These are phyloP conservation scores for Amanita fuliginea DNA, from an alignment of 768 basidiomycete genomes.

Conservation along the genomic window DNA sequence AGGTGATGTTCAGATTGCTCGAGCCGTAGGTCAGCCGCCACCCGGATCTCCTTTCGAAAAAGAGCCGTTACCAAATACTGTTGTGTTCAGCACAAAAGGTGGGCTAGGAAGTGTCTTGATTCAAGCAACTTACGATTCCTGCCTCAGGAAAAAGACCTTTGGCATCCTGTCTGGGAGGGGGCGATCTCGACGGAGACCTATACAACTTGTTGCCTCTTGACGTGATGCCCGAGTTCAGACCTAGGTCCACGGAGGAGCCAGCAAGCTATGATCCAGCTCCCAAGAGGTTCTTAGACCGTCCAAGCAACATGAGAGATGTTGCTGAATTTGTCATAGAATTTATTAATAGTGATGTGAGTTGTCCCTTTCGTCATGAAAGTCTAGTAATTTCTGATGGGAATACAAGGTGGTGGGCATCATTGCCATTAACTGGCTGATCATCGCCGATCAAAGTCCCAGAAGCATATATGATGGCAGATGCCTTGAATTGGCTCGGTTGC, in stretches of 20 bases:
- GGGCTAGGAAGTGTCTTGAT: conserved; percentile 1
- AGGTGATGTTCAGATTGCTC: conserved; percentile 51
- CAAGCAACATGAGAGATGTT: conserved; percentile 51
- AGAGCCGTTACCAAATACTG: conserved; percentile 46
- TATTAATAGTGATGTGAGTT: conserved; percentile 50
- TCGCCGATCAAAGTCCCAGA: conserved; percentile 41
- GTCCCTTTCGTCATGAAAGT: not conserved
- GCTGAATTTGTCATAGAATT: conserved; percentile 63
- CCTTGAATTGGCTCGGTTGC: conserved; percentile 39
- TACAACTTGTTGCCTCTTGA: conserved; percentile 41
- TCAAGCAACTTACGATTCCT: not conserved
- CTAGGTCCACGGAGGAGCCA: conserved; percentile 18
- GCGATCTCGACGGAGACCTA: conserved; percentile 58
- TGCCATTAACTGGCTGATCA: conserved; percentile 51
- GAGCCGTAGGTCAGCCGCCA: conserved; percentile 51
- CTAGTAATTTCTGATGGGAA: not conserved
- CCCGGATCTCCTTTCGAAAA: conserved; percentile 36
- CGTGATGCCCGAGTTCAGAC: conserved; percentile 23
- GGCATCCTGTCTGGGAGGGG: conserved; percentile 54
- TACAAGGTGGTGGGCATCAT: conserved; percentile 49
- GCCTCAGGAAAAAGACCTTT: conserved; percentile 43
- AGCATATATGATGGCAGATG: conserved; percentile 44
- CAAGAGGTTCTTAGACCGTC: conserved; percentile 31
- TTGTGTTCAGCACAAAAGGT: conserved; percentile 58
- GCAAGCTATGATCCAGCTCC: conserved; percentile 38